Evolutionary conservation across 768 basidiomycete species (phyloP), one percentile per base, ranked within the genome.

Genomic region (Jaapia argillacea): DNA sequence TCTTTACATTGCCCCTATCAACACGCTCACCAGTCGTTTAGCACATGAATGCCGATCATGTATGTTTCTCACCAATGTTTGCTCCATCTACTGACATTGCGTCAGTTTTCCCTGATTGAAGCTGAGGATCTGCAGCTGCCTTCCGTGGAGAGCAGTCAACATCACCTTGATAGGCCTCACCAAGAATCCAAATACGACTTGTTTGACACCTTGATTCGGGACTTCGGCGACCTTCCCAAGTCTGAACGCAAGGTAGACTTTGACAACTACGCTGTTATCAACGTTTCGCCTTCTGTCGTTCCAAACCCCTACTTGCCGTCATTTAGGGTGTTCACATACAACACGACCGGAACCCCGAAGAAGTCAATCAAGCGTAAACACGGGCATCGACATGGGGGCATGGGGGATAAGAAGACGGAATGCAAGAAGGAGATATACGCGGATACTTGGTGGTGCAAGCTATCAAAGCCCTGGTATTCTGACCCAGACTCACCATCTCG

Each of bases 21-120:
- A 10, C 28, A 10, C 10, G 16, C 28, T 33, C 28, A 33, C 16
- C 28, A 24, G 40, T 48, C 14, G 27, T 20, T 25, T 46, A 83
- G 79, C 82, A 90, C 59, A 84, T 84, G 85, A 90, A 92, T 60
- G 73, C 76, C 14, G 89, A 93, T 64, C 79, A 81, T 63, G 82
- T 82, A 70, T 36, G 70, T 50, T 36, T 43, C 21, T 52, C 27
- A 54, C 3, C 39, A 26, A 28, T 27, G 12, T 40, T 45, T 48
- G 48, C 45, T 23, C 40, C 20, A 56, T 41, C 54, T 52, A 5
- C 10, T 39, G 7, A 21, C 24, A 22, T 20, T 26, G 20, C 33
- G 4, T 21, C 14, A 40, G 61, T 61, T 64, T 62, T 53, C 61
- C 60, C 44, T 50, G 62, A 33, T 40, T 61, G 33, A 64, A 26